phyloP scores from a whole-genome alignment of 2,329 filamentous ascomycete genomes.

The Calonectria leucothoes region DNA sequence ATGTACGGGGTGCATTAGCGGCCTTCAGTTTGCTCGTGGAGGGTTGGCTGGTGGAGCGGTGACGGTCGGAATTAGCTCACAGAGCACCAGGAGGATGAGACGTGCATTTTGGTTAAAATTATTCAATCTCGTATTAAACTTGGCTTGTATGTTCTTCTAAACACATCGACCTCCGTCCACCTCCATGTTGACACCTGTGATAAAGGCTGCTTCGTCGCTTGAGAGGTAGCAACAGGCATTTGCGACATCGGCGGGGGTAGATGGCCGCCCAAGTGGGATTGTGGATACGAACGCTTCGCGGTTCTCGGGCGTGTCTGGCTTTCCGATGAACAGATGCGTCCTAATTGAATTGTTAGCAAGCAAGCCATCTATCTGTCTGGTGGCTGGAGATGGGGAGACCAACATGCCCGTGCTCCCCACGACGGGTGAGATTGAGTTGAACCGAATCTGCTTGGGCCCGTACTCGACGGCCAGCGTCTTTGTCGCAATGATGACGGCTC shows the following conservation, averaged over 20 bases:
- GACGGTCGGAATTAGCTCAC: not conserved
- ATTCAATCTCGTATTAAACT: not conserved
- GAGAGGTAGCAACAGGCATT: constrained; percentile 78
- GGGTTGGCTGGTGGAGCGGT: not conserved
- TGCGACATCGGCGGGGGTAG: constrained; percentile 73
- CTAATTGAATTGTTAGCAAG: constrained; percentile 28
- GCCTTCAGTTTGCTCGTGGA: not conserved
- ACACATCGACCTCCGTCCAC: constrained; percentile 47
- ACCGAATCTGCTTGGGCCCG: constrained; percentile 76
- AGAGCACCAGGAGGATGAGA: not conserved
- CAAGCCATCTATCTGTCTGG: not conserved
- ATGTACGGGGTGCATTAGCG: constrained; percentile 14
- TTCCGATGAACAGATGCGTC: constrained; percentile 66
- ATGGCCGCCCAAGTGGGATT: constrained; percentile 66
- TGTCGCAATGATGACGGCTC: constrained; percentile 70
- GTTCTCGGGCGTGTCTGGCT: constrained; percentile 72
- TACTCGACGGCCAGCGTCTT: constrained; percentile 77
- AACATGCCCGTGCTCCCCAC: constrained; percentile 73
- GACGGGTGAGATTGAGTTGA: constrained; percentile 78
- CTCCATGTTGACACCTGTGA: constrained; percentile 78
- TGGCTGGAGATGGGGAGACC: constrained; percentile 29
- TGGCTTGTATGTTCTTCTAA: not conserved
- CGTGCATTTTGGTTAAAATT: not conserved
- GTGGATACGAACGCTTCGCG: constrained; percentile 65
- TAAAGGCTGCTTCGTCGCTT: constrained; percentile 77